Base-by-base conservation (phyloP, 2,329 filamentous ascomycete genomes). In the Penicillium sp. region DNA sequence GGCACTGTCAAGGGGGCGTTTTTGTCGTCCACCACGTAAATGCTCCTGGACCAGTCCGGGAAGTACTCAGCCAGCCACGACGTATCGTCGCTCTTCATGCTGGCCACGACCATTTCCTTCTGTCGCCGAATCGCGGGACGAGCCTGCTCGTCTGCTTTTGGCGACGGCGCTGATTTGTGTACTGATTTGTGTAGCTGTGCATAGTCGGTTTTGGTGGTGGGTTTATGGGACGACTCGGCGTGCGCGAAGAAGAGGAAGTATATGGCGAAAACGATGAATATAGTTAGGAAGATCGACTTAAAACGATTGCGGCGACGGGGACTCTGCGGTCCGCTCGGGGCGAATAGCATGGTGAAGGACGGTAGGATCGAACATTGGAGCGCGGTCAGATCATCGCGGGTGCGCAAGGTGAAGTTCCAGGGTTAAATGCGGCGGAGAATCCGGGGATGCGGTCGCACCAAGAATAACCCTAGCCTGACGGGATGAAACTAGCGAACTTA, bases 11-110 rank as follows among this genome's bases (percentile, higher is more conserved):
- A 65, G 18, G 68, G 53, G 3, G 78, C 76, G 4, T 54, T 55
- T 28, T 72, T 66, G 56, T 80, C 72, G 56, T 83, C 74, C 44
- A 78, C 78, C 24, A 80, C 72, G 61, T 82, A 82, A 50, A 81
- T 72, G 50, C 72, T 79, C 61, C 76, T 75, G 50, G 74, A 70
- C 78, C 78, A 81, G 20, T 71, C 68, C 1, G 70, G 66, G 29
- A 73, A 66, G 50, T 66, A 54, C 29, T 72, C 62, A 23, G 60
- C 60, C 32, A 73, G 45, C 72, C 72, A 74, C 5, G 68, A 66
- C 6, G 66, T 70, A 56, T 74, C 63, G 41, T 73, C 71, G 1
- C 42, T 54, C 47, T 63, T 66, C 63, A 71, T 67, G 53, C 69
- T 72, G 4, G 71, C 72, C 37, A 73, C 65, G 24, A 74, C 60